Evolutionary conservation across 805 yeast species (phyloP).

Genomic region (Kregervanrija fluxuum): DNA sequence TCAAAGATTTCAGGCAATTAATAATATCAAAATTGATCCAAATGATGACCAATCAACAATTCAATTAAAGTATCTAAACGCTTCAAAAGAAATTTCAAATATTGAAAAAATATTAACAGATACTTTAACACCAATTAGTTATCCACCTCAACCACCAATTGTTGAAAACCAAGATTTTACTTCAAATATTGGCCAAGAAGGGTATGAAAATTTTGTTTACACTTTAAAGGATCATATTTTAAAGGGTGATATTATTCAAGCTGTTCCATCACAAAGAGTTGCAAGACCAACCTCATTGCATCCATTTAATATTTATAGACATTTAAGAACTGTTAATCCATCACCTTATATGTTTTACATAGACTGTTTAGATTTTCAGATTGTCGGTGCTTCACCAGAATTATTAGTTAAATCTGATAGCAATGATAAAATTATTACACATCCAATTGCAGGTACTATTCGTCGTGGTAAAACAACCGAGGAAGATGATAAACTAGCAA

Average conservation of each 20-base stretch:
- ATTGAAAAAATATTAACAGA: conserved; percentile 45
- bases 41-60: conserved; percentile 27
- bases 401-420: conserved; percentile 74
- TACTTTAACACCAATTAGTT: conserved; percentile 36
- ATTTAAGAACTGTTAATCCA: conserved; percentile 91
- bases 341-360: conserved; percentile 95
- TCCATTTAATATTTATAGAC: conserved; percentile 94
- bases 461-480: conserved; percentile 83
- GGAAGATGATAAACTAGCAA: conserved; percentile 84
- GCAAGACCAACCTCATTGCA: conserved; percentile 92
- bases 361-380: conserved; percentile 85
- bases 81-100: conserved; percentile 50
- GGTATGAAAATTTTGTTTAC: conserved; percentile 79
- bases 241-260: conserved; percentile 93
- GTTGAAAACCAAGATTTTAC: conserved; percentile 59
- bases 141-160: conserved; percentile 74
- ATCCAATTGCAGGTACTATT: conserved; percentile 97
- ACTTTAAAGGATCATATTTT: conserved; percentile 72
- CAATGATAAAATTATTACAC: conserved; percentile 74
- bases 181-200: conserved; percentile 89
- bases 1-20: conserved; percentile 86
- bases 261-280: conserved; percentile 96
- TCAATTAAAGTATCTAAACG: conserved; percentile 42
- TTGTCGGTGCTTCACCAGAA: conserved; percentile 98
- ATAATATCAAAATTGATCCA: conserved; percentile 53